Percentiles rank a stretch among this genome's conserved stretches.
These are phyloP conservation scores for Phyllosticta ampelicida DNA, from an alignment of 2,329 filamentous ascomycete species.

Conservation along the genomic window DNA sequence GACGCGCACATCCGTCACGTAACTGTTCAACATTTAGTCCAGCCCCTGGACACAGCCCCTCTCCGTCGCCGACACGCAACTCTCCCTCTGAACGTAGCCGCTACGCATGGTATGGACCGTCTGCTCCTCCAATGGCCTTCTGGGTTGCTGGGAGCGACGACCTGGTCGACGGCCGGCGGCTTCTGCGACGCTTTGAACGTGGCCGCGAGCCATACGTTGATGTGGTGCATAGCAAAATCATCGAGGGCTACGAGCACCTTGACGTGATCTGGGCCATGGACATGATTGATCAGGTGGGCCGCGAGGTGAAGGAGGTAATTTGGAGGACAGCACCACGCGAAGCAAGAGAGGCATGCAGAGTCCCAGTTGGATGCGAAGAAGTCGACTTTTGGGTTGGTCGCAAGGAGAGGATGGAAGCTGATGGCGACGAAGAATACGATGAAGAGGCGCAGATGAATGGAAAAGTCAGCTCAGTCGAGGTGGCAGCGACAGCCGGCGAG, in stretches of 20 bases:
- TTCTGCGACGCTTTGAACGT: constrained; percentile 63
- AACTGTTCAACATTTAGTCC: not conserved
- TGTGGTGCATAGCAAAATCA: constrained; percentile 70
- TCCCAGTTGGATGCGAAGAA: constrained; percentile 53
- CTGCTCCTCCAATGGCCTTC: constrained; percentile 71
- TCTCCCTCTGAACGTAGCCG: constrained; percentile 23
- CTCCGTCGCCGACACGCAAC: constrained; percentile 25
- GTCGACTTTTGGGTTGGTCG: constrained; percentile 20
- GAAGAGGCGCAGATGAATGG: constrained; percentile 11
- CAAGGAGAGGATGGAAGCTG: not conserved
- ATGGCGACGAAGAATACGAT: not conserved
- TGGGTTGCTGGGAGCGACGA: constrained; percentile 80
- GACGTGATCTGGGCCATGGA: constrained; percentile 96
- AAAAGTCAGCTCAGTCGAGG: constrained; percentile 10
- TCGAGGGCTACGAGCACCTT: constrained; percentile 83
- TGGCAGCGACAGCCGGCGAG: constrained; percentile 22
- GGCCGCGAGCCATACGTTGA: constrained; percentile 72
- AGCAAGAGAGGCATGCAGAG: constrained; percentile 49
- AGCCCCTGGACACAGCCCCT: not conserved
- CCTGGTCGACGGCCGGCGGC: constrained; percentile 68
- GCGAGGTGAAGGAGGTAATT: constrained; percentile 67
- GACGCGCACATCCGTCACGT: not conserved
- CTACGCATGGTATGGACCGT: constrained; percentile 69
- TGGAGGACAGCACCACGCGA: constrained; percentile 60
- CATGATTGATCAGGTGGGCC: constrained; percentile 68